Conservation (phyloP, 306 rosid genomes). For the Herpetospermum pedunculosum region DNA sequence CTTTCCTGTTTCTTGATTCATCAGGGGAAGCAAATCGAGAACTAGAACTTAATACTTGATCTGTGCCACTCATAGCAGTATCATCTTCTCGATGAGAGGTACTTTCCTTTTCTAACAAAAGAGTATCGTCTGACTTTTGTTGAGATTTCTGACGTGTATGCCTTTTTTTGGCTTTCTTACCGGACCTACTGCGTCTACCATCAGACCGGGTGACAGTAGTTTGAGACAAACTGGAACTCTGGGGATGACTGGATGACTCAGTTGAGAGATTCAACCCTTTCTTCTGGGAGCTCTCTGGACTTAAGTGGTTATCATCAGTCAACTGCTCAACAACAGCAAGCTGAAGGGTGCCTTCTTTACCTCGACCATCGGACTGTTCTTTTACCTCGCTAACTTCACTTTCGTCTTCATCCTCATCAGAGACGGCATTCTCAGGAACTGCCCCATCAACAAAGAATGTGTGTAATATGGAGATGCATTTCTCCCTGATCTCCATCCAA, state of each 20-base stretch:
- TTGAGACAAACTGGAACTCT: constrained; percentile 60
- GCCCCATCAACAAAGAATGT: constrained; percentile 71
- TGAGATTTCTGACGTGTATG: constrained; percentile 66
- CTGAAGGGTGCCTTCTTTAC: constrained; percentile 44
- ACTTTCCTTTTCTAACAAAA: constrained; percentile 54
- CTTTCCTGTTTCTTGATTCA: constrained; percentile 70
- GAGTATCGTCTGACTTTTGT: constrained; percentile 51
- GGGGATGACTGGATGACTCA: constrained; percentile 51
- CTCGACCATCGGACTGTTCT: constrained; percentile 48
- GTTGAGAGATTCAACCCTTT: constrained; percentile 40
- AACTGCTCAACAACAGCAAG: constrained; percentile 42
- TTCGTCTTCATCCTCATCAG: constrained; percentile 65
- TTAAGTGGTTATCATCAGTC: constrained; percentile 35
- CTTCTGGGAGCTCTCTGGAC: constrained; percentile 54
- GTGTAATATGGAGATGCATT: constrained; percentile 78
- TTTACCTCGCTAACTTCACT: constrained; percentile 54
- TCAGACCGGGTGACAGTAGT: constrained; percentile 50
- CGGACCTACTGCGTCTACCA: constrained; percentile 80
- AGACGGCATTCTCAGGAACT: constrained; percentile 61
- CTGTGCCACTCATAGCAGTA: constrained; percentile 87
- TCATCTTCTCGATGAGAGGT: constrained; percentile 67
- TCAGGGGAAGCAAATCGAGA: constrained; percentile 68
- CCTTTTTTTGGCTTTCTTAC: constrained; percentile 92
- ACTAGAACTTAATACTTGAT: constrained; percentile 77
- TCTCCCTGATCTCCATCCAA: constrained; percentile 99